Conservation (phyloP, 2,329 filamentous ascomycete species). For the Hypoxylon sp. region DNA sequence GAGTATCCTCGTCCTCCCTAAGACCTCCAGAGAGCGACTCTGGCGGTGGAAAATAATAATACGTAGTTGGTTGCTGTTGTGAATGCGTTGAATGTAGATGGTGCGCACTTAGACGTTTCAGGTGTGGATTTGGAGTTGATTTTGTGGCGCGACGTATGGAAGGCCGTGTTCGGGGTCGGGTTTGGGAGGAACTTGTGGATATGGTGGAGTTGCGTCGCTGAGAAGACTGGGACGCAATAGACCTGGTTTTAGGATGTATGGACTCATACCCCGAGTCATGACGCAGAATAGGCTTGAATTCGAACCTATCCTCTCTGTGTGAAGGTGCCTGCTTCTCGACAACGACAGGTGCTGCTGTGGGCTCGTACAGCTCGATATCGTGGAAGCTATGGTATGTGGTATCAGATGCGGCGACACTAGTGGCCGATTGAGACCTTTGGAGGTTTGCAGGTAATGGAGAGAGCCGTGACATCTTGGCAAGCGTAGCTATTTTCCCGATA, state of each 20-base stretch:
- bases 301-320: conserved; percentile 50
- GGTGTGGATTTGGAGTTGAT: conserved; percentile 54
- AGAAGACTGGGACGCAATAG: conserved; percentile 56
- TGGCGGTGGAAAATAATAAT: conserved; percentile 66
- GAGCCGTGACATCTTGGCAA: conserved; percentile 48
- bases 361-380: conserved; percentile 65
- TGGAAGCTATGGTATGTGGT: conserved; percentile 70
- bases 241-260: conserved; percentile 59
- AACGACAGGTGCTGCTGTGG: conserved; percentile 49
- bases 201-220: conserved; percentile 51
- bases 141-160: conserved; percentile 60
- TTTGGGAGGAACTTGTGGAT: conserved; percentile 53
- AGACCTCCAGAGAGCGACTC: conserved; percentile 53
- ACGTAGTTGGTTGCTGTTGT: conserved; percentile 57
- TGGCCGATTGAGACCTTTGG: conserved; percentile 55
- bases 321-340: conserved; percentile 32
- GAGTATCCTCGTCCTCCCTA: conserved; percentile 30
- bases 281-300: conserved; percentile 63
- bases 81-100: conserved; percentile 49
- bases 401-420: conserved; percentile 63
- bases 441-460: conserved; percentile 44
- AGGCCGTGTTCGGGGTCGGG: conserved; percentile 59
- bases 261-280: conserved; percentile 74
- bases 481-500: conserved; percentile 29
- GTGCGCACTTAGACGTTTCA: conserved; percentile 46